Evolutionary conservation across 2,329 filamentous ascomycete species (phyloP).

Genomic region (Periconia sp.): DNA sequence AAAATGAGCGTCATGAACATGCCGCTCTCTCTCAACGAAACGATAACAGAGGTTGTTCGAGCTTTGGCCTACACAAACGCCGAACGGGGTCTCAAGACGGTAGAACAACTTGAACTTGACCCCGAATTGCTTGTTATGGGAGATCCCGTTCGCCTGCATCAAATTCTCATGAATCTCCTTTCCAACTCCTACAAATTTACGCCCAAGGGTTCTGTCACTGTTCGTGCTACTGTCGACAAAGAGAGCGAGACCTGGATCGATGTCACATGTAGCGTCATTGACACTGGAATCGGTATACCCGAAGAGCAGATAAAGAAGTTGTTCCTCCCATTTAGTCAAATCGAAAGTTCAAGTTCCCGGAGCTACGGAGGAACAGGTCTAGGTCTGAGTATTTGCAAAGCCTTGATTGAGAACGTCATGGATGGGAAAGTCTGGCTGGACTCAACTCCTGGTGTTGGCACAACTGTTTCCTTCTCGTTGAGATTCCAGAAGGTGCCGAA

Average conservation of each 20-base stretch:
- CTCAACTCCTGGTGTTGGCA: conserved; percentile 71
- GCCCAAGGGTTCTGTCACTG: conserved; percentile 80
- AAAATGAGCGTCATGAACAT: conserved; percentile 64
- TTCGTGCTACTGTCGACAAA: conserved; percentile 71
- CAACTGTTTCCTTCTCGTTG: conserved; percentile 75
- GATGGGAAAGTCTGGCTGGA: conserved; percentile 82
- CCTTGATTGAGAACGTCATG: conserved; percentile 89
- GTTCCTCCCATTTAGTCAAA: conserved; percentile 91
- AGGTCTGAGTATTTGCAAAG: conserved; percentile 91
- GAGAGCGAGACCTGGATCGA: conserved; percentile 72
- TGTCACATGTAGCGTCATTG: conserved; percentile 81
- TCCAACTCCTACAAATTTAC: conserved; percentile 96
- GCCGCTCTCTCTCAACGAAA: conserved; percentile 55
- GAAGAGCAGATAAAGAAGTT: conserved; percentile 79
- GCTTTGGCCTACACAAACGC: conserved; percentile 65
- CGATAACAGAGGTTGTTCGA: conserved; percentile 65
- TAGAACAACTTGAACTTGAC: conserved; percentile 59
- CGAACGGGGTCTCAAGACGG: conserved; percentile 61
- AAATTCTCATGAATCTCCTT: conserved; percentile 73
- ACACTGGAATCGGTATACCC: conserved; percentile 90
- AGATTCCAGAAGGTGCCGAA: conserved; percentile 80
- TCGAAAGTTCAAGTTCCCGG: conserved; percentile 84
- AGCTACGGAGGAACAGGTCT: conserved; percentile 92
- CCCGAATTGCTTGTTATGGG: conserved; percentile 56
- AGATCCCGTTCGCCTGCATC: conserved; percentile 54